A percentile compares a stretch with the other conserved stretches of the same genome.
Evolutionary conservation across 2,329 filamentous ascomycete genomes (phyloP).

Genomic region (Colletotrichum sp.): DNA sequence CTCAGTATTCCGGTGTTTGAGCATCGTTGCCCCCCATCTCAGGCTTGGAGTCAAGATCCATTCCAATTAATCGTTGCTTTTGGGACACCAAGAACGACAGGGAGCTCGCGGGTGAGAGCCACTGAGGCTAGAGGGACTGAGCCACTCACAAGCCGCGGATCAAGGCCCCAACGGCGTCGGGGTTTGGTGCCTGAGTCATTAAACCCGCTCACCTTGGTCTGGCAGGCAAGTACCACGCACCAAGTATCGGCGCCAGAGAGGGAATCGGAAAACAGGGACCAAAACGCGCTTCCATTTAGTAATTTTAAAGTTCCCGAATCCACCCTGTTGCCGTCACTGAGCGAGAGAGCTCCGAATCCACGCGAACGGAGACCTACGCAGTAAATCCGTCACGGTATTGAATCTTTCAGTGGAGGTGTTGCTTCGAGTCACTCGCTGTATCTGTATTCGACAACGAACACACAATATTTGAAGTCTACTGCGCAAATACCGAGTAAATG

Average conservation of each 20-base stretch:
- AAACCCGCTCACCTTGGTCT: background rate
- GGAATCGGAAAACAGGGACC: background rate
- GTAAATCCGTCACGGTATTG: background rate
- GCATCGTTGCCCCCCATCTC: background rate
- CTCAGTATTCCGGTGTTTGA: background rate
- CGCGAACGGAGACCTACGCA: constrained; percentile 2
- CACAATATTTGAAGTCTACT: background rate
- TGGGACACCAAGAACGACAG: background rate
- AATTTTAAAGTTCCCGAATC: constrained; percentile 21
- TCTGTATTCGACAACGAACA: background rate
- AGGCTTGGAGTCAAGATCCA: constrained; percentile 1
- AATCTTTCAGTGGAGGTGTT: background rate
- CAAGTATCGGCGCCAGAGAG: background rate
- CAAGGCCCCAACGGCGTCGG: background rate
- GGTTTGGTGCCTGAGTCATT: constrained; percentile 20
- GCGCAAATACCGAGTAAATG: background rate
- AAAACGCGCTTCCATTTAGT: constrained; percentile 5
- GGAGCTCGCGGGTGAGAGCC: constrained; percentile 9
- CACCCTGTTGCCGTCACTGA: constrained; percentile 15
- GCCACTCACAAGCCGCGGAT: constrained; percentile 7
- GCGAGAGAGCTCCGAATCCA: constrained; percentile 20
- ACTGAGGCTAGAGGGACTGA: constrained; percentile 17
- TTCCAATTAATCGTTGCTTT: constrained; percentile 12
- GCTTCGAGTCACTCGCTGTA: background rate
- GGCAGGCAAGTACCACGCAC: background rate